Evolutionary conservation across 1,284 basidiomycete species (phyloP).

Genomic region (Gymnopus androsaceus): DNA sequence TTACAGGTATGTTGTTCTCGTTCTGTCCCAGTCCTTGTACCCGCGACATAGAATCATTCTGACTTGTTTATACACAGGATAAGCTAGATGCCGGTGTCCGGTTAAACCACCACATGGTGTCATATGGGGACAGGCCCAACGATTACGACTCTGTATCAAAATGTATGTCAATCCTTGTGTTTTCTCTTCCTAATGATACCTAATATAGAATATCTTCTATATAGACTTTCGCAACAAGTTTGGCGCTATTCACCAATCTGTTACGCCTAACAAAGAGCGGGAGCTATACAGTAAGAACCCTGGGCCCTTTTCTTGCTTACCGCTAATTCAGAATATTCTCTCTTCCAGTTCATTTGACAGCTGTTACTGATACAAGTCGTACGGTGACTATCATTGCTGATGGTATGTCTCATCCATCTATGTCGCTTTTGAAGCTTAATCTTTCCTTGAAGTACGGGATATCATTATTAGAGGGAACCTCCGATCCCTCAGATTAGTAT

Average conservation of each 20-base stretch:
- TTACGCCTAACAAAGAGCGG: slow-evolving; percentile 66
- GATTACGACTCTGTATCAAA: slow-evolving; percentile 72
- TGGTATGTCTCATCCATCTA: slow-evolving; percentile 33
- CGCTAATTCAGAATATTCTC: slow-evolving; percentile 15
- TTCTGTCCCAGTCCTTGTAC: slow-evolving; percentile 10
- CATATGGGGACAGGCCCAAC: slow-evolving; percentile 71
- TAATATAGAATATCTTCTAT: slow-evolving; percentile 16
- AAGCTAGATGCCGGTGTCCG: slow-evolving; percentile 77
- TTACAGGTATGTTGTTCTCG: slow-evolving; percentile 48
- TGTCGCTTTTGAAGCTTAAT: background rate
- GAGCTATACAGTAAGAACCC: slow-evolving; percentile 63
- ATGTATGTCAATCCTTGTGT: slow-evolving; percentile 47
- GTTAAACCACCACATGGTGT: slow-evolving; percentile 64
- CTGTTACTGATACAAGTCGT: slow-evolving; percentile 69
- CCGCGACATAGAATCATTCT: slow-evolving; percentile 15
- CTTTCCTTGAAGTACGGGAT: slow-evolving; percentile 48
- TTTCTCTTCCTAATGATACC: background rate
- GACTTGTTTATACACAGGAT: slow-evolving; percentile 34
- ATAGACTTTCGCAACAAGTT: slow-evolving; percentile 76
- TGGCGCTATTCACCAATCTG: slow-evolving; percentile 62
- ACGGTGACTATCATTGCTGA: slow-evolving; percentile 58
- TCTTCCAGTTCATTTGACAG: slow-evolving; percentile 69
- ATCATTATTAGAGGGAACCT: slow-evolving; percentile 64
- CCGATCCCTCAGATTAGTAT: slow-evolving; percentile 56
- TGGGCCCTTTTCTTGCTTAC: background rate